These are phyloP conservation scores for Candida dubliniensis DNA, from an alignment of 1,139 yeast species.

Conservation along the genomic window DNA sequence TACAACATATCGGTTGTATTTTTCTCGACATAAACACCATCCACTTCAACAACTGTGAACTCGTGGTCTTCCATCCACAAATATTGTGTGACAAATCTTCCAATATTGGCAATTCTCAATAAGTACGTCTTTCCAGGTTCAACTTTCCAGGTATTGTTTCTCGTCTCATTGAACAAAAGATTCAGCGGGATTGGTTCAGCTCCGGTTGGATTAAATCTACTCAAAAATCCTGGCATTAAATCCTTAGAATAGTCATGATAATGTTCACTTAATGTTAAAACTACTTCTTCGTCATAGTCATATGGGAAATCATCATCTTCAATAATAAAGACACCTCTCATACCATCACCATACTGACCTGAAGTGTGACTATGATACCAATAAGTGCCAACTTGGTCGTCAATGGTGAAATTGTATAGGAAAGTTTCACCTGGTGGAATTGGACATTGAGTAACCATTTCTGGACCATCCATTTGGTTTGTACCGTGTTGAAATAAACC, in stretches of 20 bases:
- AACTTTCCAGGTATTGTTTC: constrained; percentile 56
- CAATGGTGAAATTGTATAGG: constrained; percentile 64
- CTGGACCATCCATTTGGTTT: constrained; percentile 76
- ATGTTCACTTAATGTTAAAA: constrained; percentile 58
- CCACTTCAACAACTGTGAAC: constrained; percentile 68
- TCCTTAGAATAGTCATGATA: constrained; percentile 54
- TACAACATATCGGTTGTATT: constrained; percentile 55
- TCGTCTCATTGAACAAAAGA: constrained; percentile 62
- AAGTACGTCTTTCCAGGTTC: constrained; percentile 65
- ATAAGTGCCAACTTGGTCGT: constrained; percentile 67
- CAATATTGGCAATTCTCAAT: constrained; percentile 62
- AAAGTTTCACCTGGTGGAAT: constrained; percentile 64
- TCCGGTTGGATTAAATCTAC: constrained; percentile 74
- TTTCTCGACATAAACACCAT: constrained; percentile 66
- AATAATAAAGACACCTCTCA: constrained; percentile 67
- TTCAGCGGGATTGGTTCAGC: constrained; percentile 80
- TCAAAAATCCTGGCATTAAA: constrained; percentile 49
- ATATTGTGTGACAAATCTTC: constrained; percentile 72
- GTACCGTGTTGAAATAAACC: constrained; percentile 67
- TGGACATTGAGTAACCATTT: constrained; percentile 76
- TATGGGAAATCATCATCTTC: constrained; percentile 62
- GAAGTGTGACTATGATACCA: constrained; percentile 87
- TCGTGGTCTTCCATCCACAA: constrained; percentile 67
- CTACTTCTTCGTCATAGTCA: constrained; percentile 61
- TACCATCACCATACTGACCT: constrained; percentile 76